Conservation (phyloP, 1,139 yeast species). For the Magnusiomyces tetraspermus region DNA sequence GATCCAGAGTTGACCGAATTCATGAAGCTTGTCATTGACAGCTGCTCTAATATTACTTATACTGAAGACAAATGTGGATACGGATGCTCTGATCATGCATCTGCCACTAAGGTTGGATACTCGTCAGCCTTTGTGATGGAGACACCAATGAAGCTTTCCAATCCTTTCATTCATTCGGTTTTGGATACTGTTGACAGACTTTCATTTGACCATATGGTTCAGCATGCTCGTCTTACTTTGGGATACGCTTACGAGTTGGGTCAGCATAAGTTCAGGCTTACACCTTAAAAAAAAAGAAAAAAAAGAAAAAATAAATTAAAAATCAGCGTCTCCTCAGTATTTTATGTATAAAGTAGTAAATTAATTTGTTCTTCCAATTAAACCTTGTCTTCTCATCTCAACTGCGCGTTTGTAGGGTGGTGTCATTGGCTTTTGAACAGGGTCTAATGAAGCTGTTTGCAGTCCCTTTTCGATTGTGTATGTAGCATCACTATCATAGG, state of each 20-base stretch:
- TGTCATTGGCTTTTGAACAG: slow-evolving; percentile 90
- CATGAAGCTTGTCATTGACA: slow-evolving; percentile 9
- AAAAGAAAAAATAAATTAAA: not conserved
- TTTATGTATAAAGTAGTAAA: not conserved
- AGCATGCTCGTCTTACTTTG: slow-evolving; percentile 66
- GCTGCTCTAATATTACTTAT: slow-evolving; percentile 41
- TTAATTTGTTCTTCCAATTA: slow-evolving; percentile 29
- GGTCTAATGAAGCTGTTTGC: slow-evolving; percentile 50
- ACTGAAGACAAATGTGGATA: slow-evolving; percentile 78
- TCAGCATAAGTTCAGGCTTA: slow-evolving; percentile 24
- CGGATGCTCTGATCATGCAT: slow-evolving; percentile 89
- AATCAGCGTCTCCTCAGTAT: not conserved
- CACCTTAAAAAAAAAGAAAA: not conserved
- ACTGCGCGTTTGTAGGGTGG: slow-evolving; percentile 92
- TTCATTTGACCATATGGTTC: slow-evolving; percentile 64
- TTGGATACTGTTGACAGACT: slow-evolving; percentile 76
- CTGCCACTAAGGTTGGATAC: slow-evolving; percentile 73
- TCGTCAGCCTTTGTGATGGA: slow-evolving; percentile 81
- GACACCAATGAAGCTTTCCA: slow-evolving; percentile 52
- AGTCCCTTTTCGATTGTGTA: slow-evolving; percentile 48
- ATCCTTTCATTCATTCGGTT: slow-evolving; percentile 65
- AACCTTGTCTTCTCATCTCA: slow-evolving; percentile 74
- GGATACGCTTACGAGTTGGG: slow-evolving; percentile 65
- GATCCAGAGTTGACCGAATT: slow-evolving; percentile 9
- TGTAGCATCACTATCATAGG: slow-evolving; percentile 91